Conservation (phyloP, 345 rosid genomes). For the Psidium guajava region DNA sequence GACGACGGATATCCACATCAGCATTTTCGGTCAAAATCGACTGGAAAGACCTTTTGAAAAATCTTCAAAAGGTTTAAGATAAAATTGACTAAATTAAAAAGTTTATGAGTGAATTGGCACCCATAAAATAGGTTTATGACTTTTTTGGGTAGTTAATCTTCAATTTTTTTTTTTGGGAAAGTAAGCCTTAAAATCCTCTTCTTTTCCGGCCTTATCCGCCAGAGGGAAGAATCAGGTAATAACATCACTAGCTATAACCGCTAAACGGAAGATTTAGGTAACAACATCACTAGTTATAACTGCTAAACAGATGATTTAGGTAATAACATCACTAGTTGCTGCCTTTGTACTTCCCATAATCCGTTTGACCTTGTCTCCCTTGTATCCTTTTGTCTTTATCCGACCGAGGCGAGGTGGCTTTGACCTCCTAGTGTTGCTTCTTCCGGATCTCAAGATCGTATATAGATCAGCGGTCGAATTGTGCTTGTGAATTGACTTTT, state of each 20-base stretch:
- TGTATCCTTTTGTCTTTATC: background rate
- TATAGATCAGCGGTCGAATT: fast-evolving
- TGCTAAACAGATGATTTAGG: background rate
- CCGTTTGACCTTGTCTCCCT: background rate
- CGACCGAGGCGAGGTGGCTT: background rate
- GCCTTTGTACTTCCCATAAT: background rate
- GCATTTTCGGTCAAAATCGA: too few species aligned
- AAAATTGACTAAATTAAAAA: too few species aligned
- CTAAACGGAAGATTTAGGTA: background rate
- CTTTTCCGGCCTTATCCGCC: background rate
- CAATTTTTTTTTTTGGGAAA: background rate
- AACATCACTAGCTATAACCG: background rate
- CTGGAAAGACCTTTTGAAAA: too few species aligned
- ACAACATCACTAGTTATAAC: background rate
- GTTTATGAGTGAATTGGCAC: too few species aligned
- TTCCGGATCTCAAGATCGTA: background rate
- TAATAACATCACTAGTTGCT: background rate
- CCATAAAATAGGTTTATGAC: too few species aligned
- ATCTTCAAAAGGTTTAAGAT: too few species aligned
- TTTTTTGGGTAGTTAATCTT: too few species aligned
- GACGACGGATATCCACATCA: too few species aligned
- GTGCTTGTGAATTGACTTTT: background rate
- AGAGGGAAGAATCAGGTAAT: background rate
- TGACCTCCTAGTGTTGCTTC: background rate
- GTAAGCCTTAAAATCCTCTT: background rate